A percentile compares a stretch with the other conserved stretches of the same genome.
phyloP scores from a whole-genome alignment of 1,139 yeast species.

The Protomyces lactucae-debilis region DNA sequence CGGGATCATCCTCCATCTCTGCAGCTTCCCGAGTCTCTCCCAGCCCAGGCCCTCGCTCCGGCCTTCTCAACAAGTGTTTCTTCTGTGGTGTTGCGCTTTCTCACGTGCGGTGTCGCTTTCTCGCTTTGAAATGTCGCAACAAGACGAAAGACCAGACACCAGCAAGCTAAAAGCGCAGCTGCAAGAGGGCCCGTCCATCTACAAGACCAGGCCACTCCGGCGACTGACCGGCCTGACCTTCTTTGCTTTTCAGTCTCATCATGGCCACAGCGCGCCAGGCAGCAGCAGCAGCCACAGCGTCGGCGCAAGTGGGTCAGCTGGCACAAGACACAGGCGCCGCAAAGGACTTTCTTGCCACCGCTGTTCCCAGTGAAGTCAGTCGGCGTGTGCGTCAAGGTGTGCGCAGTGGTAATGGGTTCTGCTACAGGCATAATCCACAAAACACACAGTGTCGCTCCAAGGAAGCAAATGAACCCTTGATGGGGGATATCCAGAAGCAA shows the following conservation, averaged over 20 bases:
- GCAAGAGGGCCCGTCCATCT: too few relatives aligned
- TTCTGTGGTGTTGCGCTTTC: background rate
- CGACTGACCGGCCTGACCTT: too few relatives aligned
- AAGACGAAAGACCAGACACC: background rate
- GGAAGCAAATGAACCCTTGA: constrained; percentile 58
- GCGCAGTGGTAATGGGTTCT: constrained; percentile 18
- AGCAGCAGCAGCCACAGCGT: too few relatives aligned
- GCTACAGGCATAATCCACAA: constrained; percentile 33
- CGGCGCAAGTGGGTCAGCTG: background rate
- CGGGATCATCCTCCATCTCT: constrained; percentile 18
- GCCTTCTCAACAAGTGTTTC: background rate
- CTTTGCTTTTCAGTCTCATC: background rate
- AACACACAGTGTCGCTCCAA: constrained; percentile 83
- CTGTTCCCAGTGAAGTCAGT: constrained; percentile 18
- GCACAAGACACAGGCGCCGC: background rate
- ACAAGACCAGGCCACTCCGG: too few relatives aligned
- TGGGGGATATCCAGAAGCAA: constrained; percentile 50
- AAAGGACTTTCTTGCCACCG: constrained; percentile 10
- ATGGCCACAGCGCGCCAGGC: background rate
- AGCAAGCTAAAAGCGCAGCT: background rate
- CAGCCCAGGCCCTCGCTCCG: background rate
- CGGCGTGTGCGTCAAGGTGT: constrained; percentile 24
- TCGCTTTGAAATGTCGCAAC: background rate
- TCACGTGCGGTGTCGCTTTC: background rate
- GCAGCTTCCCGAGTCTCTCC: background rate